Percentiles rank a stretch among this genome's conserved stretches.
Conservation (phyloP, 768 basidiomycete species). For the Exidia glandulosa region DNA sequence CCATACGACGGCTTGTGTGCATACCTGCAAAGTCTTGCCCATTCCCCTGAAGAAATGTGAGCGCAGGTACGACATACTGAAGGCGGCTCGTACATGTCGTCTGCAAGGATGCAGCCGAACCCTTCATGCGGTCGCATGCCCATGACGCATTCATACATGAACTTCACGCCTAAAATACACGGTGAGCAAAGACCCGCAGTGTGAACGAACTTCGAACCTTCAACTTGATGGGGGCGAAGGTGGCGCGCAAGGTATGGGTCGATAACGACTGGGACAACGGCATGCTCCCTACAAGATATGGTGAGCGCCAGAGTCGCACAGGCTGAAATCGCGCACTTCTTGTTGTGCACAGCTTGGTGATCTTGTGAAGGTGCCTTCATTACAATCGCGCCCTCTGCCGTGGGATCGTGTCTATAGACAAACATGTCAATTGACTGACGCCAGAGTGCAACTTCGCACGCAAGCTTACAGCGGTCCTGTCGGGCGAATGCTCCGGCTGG, state of each 20-base stretch:
- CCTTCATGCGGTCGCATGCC: constrained; percentile 81
- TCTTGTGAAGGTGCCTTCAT: constrained; percentile 70
- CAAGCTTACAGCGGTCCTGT: constrained; percentile 36
- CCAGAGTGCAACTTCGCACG: background rate
- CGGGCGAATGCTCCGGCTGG: constrained; percentile 20
- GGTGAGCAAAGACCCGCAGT: constrained; percentile 1
- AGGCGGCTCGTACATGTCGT: constrained; percentile 62
- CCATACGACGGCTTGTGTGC: background rate
- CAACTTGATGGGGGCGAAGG: constrained; percentile 81
- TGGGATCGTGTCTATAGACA: constrained; percentile 58
- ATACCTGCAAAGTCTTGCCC: constrained; percentile 85
- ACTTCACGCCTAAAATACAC: constrained; percentile 49
- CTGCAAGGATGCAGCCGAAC: constrained; percentile 90
- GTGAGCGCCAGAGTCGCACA: background rate
- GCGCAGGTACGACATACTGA: constrained; percentile 2
- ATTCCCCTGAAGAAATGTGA: constrained; percentile 56
- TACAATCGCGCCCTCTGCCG: constrained; percentile 65
- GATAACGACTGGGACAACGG: constrained; percentile 73
- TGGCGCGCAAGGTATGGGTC: constrained; percentile 72
- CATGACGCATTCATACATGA: constrained; percentile 95
- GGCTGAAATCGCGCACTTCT: constrained; percentile 36
- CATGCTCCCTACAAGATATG: constrained; percentile 34
- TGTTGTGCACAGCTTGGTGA: constrained; percentile 57
- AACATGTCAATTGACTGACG: background rate
- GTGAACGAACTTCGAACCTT: constrained; percentile 39